Evolutionary conservation across 495 filamentous ascomycete genomes (phyloP).

Genomic region (Talaromyces trachyspermus): DNA sequence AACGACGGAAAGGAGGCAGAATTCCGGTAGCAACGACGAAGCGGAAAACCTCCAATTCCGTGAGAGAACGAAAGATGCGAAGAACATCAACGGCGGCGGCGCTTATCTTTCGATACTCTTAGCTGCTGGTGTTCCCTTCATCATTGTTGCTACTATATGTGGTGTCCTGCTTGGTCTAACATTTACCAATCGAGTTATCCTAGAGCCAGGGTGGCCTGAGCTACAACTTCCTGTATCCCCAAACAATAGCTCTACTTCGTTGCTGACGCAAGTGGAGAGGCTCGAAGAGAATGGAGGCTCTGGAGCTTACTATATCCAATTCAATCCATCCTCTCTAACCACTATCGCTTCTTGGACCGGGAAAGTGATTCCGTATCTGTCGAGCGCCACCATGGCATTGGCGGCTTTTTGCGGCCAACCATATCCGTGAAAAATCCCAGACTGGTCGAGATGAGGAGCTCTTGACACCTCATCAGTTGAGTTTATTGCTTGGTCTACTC

Average conservation of each 20-base stretch:
- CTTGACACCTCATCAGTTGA: conserved; percentile 6
- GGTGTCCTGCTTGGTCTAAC: conserved; percentile 2
- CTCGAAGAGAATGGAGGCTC: not conserved
- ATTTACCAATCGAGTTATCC: conserved; percentile 3
- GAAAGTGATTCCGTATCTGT: conserved; percentile 2
- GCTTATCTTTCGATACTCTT: conserved; percentile 5
- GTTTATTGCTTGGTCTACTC: conserved; percentile 4
- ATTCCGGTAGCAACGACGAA: conserved; percentile 1
- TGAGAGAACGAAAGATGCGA: not conserved
- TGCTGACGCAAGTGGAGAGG: not conserved
- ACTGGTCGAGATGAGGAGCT: conserved; percentile 2
- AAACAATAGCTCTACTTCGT: conserved; percentile 2
- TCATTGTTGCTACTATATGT: conserved; percentile 3
- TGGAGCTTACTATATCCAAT: conserved; percentile 1
- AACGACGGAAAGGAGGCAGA: not conserved
- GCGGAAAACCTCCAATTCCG: not conserved
- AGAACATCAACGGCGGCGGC: not conserved
- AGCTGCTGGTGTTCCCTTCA: conserved; percentile 4
- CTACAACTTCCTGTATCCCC: conserved; percentile 4
- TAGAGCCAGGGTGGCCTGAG: conserved; percentile 3
- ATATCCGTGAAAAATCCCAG: conserved; percentile 2
- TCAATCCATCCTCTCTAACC: conserved; percentile 2
- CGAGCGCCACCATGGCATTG: conserved; percentile 3
- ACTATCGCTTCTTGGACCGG: conserved; percentile 3
- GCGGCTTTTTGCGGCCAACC: conserved; percentile 3